A percentile compares a stretch with the other conserved stretches of the same genome.
These are phyloP conservation scores for Starmerella asiatica DNA, from an alignment of 805 yeast species.

Conservation along the genomic window DNA sequence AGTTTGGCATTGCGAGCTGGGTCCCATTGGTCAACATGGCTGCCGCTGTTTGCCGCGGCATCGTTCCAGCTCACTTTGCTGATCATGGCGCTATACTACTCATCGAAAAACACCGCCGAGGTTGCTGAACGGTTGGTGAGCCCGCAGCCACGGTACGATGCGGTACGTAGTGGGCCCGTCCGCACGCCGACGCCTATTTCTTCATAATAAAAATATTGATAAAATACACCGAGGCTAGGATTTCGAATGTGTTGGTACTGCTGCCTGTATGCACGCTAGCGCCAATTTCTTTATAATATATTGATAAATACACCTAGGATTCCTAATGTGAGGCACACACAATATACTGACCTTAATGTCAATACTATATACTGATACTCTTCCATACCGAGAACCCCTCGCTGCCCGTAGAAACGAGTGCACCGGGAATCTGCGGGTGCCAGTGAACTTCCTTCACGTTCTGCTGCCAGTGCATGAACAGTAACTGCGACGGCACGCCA, in stretches of 20 bases:
- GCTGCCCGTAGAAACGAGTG: constrained; percentile 85
- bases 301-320: too few relatives aligned
- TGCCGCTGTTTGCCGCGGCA: constrained; percentile 65
- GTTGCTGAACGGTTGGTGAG: constrained; percentile 6
- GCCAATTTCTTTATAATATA: background rate
- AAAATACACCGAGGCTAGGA: too few relatives aligned
- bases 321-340: background rate
- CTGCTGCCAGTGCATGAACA: constrained; percentile 96
- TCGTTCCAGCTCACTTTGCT: constrained; percentile 49
- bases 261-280: background rate
- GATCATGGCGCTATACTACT: constrained; percentile 45
- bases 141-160: too few relatives aligned
- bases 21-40: constrained; percentile 76
- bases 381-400: constrained; percentile 94
- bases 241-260: too few relatives aligned
- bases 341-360: background rate
- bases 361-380: constrained; percentile 69
- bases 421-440: constrained; percentile 95
- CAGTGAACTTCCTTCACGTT: constrained; percentile 97
- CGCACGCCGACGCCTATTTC: too few relatives aligned
- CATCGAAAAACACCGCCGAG: background rate
- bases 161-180: too few relatives aligned
- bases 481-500: constrained; percentile 86
- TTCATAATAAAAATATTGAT: too few relatives aligned
- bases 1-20: constrained; percentile 59